Evolutionary conservation across 257 asterid species (phyloP).

Genomic region (Hygrophila difformis): DNA sequence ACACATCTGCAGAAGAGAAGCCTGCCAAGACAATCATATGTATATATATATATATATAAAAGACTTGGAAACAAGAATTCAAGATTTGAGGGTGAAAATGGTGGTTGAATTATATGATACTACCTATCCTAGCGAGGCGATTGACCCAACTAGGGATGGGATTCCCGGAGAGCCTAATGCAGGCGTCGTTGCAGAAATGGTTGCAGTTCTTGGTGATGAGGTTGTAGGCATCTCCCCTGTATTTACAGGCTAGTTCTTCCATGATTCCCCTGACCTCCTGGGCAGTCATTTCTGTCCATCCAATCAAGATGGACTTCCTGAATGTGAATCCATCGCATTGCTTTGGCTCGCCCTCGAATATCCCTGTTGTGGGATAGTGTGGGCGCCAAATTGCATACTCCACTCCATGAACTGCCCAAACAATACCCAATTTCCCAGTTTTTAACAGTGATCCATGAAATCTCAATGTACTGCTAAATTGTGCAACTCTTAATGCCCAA

Average conservation of each 20-base stretch:
- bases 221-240: conserved; percentile 49
- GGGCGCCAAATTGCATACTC: conserved; percentile 66
- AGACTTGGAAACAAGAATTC: no score
- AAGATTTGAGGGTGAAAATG: no score
- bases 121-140: conserved; percentile 62
- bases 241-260: conserved; percentile 39
- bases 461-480: no score
- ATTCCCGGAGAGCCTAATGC: conserved; percentile 43
- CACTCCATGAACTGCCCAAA: conserved; percentile 42
- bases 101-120: no score
- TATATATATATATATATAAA: no score
- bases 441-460: no score
- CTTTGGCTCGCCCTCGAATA: conserved; percentile 50
- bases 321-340: conserved; percentile 50
- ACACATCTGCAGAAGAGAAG: conserved; percentile 53
- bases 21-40: no score
- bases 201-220: conserved; percentile 58
- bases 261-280: conserved; percentile 29
- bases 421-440: no score
- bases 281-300: conserved; percentile 37
- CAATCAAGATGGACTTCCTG: conserved; percentile 45
- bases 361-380: conserved; percentile 47
- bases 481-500: no score
- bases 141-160: conserved; percentile 60
- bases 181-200: conserved; percentile 62